Evolutionary conservation across 1,284 basidiomycete species (phyloP), one percentile per base, ranked within the genome.

Genomic region (Ustilago loliicola): DNA sequence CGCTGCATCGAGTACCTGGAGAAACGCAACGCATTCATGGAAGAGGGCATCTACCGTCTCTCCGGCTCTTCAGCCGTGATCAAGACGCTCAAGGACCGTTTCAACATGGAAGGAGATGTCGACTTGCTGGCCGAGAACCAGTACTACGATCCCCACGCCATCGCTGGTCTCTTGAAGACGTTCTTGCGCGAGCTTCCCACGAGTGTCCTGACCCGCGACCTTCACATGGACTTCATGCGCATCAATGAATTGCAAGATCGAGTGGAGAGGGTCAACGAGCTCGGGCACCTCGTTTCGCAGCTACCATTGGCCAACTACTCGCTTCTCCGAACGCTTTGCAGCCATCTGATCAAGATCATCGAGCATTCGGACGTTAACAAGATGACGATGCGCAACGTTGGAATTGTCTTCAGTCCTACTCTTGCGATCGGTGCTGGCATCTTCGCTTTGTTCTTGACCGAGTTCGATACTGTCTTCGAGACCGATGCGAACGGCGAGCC

Each of bases 371-470:
- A 90, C 51, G 89, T 93, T 69, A 98, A 98, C 91, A 99, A 97
- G 89, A 99, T 99, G 97, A 97, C 93, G 51, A 92, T 99, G 91
- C 91, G 96, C 38, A 99, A 99, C 85, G 94, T 99, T 30, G 95
- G 96, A 23, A 99, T 99, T 73, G 96, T 99, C 32, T 98, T 85
- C 36, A 83, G 83, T 40, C 83, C 84, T 1, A 85, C 84, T 21
- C 70, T 86, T 4, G 76, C 68, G 13, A 85, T 86, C n/a, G 80
- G 80, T 23, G 81, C 81, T 3, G 82, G 82, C 17, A 79, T 83
- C 54, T 84, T 84, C 69, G 76, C 80, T 21, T 61, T 84, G 3
- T 83, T 84, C 69, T 56, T 84, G 21, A 84, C 82, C 36, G 81
- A 81, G 54, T 84, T 84, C 42, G 82, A 82, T 52, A 78, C 64